Percentiles rank a stretch among this genome's conserved stretches.
phyloP scores from a whole-genome alignment of 2,329 filamentous ascomycete genomes.

The Fusarium sp. region DNA sequence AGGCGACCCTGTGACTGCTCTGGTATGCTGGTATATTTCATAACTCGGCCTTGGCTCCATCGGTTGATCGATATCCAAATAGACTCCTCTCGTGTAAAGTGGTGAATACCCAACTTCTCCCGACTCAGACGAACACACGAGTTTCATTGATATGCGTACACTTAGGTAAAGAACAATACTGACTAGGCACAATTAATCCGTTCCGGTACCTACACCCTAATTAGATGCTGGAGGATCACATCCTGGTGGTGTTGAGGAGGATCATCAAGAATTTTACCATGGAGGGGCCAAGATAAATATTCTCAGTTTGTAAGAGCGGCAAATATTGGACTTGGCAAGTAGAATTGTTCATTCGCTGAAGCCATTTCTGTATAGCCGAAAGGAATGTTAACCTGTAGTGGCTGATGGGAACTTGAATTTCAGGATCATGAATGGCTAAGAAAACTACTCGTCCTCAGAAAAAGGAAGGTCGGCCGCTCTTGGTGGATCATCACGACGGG shows the following conservation, averaged over 20 bases:
- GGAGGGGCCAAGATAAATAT: too few relatives aligned
- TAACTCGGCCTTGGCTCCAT: slow-evolving; percentile 25
- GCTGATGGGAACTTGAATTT: slow-evolving; percentile 24
- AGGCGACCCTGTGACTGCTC: slow-evolving; percentile 43
- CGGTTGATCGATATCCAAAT: slow-evolving; percentile 39
- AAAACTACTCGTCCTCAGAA: slow-evolving; percentile 47
- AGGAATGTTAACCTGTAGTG: slow-evolving; percentile 32
- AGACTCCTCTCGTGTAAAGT: slow-evolving; percentile 49
- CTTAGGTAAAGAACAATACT: not conserved
- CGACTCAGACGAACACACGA: slow-evolving; percentile 46
- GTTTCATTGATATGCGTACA: not conserved
- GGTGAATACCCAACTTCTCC: slow-evolving; percentile 55
- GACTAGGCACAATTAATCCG: slow-evolving; percentile 35
- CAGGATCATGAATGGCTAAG: slow-evolving; percentile 23
- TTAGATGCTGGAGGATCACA: slow-evolving; percentile 48
- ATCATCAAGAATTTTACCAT: too few relatives aligned
- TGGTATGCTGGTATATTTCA: slow-evolving; percentile 44
- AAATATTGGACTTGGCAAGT: slow-evolving; percentile 41
- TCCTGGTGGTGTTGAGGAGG: slow-evolving; percentile 41
- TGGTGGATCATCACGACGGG: slow-evolving; percentile 32
- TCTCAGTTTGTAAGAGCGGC: slow-evolving; percentile 54
- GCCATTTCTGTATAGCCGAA: slow-evolving; percentile 51
- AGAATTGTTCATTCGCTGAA: slow-evolving; percentile 50
- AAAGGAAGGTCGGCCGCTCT: slow-evolving; percentile 43
- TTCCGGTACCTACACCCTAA: slow-evolving; percentile 35